These are phyloP conservation scores for Cyberlindnera xishuangbannaensis DNA, from an alignment of 805 yeast species.

Conservation along the genomic window DNA sequence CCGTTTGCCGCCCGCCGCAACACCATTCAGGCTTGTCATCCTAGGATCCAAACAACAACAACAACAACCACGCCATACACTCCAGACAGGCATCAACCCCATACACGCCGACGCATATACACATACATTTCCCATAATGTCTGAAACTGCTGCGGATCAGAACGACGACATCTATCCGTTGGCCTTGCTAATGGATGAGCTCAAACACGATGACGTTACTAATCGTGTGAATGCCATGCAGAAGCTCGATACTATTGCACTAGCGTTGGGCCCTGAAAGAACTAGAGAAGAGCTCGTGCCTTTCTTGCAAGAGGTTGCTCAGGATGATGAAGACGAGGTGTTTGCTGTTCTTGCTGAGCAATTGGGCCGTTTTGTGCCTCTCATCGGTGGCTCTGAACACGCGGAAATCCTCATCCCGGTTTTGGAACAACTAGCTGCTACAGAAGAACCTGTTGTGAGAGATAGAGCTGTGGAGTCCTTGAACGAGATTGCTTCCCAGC, in stretches of 20 bases:
- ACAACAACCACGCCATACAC: too few relatives aligned
- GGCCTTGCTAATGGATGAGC: slow-evolving; percentile 94
- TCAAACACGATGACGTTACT: slow-evolving; percentile 93
- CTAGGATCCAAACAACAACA: too few relatives aligned
- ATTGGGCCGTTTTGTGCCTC: slow-evolving; percentile 81
- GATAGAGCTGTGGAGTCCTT: slow-evolving; percentile 90
- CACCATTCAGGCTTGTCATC: too few relatives aligned
- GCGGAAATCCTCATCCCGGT: slow-evolving; percentile 53
- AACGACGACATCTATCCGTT: slow-evolving; percentile 71
- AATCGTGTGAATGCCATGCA: slow-evolving; percentile 94
- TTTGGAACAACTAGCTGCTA: slow-evolving; percentile 77
- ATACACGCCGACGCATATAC: too few relatives aligned
- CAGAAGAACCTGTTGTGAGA: slow-evolving; percentile 95
- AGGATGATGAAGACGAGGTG: slow-evolving; percentile 98
- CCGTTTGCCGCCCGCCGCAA: too few relatives aligned
- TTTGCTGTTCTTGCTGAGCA: slow-evolving; percentile 90
- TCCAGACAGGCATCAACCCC: too few relatives aligned
- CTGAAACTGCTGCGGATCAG: too few relatives aligned
- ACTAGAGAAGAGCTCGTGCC: slow-evolving; percentile 87
- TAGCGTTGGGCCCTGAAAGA: slow-evolving; percentile 91
- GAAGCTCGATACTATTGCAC: slow-evolving; percentile 86
- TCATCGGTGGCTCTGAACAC: slow-evolving; percentile 74
- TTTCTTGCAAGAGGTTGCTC: slow-evolving; percentile 76
- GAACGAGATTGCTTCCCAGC: slow-evolving; percentile 58
- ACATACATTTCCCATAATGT: too few relatives aligned